A percentile compares a stretch with the other conserved stretches of the same genome.
Conservation (phyloP, 495 filamentous ascomycete genomes). For the Parathielavia hyrcaniae region DNA sequence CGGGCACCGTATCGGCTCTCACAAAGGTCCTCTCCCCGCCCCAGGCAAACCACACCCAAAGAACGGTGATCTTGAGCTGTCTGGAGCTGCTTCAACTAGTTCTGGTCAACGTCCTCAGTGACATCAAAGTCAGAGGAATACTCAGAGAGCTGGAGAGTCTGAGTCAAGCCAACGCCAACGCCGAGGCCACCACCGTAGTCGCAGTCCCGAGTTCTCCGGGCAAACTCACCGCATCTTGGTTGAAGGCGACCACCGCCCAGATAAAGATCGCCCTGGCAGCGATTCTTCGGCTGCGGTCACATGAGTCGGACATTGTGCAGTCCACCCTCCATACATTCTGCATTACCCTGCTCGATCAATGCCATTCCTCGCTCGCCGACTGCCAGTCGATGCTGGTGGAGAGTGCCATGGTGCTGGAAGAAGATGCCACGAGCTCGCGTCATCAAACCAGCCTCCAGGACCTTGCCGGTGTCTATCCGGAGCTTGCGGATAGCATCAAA, state of each 20-base stretch:
- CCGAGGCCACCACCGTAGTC: constrained; percentile 5
- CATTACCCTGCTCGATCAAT: constrained; percentile 66
- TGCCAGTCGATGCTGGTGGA: constrained; percentile 69
- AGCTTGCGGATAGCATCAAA: constrained; percentile 62
- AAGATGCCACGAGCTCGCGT: constrained; percentile 40
- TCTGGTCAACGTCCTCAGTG: constrained; percentile 59
- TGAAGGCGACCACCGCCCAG: constrained; percentile 72
- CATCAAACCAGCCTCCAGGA: constrained; percentile 49
- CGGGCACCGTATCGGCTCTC: constrained; percentile 78
- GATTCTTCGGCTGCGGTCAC: constrained; percentile 68
- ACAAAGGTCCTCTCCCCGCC: constrained; percentile 67
- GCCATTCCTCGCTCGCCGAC: constrained; percentile 63
- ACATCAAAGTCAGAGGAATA: constrained; percentile 47
- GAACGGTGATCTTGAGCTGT: constrained; percentile 55
- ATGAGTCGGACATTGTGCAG: constrained; percentile 66
- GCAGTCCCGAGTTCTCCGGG: background rate
- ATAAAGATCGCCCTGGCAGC: constrained; percentile 79
- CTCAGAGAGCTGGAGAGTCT: constrained; percentile 27
- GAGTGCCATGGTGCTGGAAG: constrained; percentile 68
- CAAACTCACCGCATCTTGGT: constrained; percentile 58
- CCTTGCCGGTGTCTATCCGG: constrained; percentile 56
- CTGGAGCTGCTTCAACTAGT: constrained; percentile 55
- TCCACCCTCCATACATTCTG: constrained; percentile 63
- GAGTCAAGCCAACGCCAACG: background rate
- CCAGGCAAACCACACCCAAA: constrained; percentile 56